phyloP scores from a whole-genome alignment of 2,329 filamentous ascomycete species.

The Esteya vermicola region DNA sequence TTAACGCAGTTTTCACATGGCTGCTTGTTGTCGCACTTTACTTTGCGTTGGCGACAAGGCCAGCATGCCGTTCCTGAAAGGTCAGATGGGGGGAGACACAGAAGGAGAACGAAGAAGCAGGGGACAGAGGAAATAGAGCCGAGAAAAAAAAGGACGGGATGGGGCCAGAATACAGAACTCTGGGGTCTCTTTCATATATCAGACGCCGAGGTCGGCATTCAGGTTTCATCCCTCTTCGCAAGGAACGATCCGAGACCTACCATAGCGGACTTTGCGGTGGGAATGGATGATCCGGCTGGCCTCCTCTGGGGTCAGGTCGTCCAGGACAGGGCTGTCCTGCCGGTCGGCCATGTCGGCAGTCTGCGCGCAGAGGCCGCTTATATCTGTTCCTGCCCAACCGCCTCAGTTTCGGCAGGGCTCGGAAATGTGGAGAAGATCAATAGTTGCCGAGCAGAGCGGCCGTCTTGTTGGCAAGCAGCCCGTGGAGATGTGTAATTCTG shows the following conservation, averaged over 20 bases:
- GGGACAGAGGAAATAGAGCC: too few relatives aligned
- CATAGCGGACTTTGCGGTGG: slow-evolving; percentile 54
- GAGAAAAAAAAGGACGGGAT: too few relatives aligned
- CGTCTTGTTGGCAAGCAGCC: background rate
- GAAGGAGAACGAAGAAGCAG: too few relatives aligned
- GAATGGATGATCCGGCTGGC: slow-evolving; percentile 55
- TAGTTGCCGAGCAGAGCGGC: background rate
- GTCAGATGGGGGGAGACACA: too few relatives aligned
- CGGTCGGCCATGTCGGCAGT: slow-evolving; percentile 26
- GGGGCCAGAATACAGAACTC: too few relatives aligned
- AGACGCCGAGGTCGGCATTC: too few relatives aligned
- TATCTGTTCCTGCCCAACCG: background rate
- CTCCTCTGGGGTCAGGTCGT: slow-evolving; percentile 49
- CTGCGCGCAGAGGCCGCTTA: background rate
- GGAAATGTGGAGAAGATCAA: slow-evolving; percentile 9
- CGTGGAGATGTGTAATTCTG: background rate
- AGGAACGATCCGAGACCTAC: slow-evolving; percentile 24
- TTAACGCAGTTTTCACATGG: slow-evolving; percentile 56
- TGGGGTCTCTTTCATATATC: too few relatives aligned
- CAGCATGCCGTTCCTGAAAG: slow-evolving; percentile 47
- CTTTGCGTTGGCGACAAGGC: slow-evolving; percentile 54
- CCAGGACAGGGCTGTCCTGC: slow-evolving; percentile 30
- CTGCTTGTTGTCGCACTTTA: slow-evolving; percentile 56
- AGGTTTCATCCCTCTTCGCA: too few relatives aligned
- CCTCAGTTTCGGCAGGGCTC: slow-evolving; percentile 5